Base-by-base conservation (phyloP, 2,329 filamentous ascomycete species). In the Cylindrodendrum hubeiense region DNA sequence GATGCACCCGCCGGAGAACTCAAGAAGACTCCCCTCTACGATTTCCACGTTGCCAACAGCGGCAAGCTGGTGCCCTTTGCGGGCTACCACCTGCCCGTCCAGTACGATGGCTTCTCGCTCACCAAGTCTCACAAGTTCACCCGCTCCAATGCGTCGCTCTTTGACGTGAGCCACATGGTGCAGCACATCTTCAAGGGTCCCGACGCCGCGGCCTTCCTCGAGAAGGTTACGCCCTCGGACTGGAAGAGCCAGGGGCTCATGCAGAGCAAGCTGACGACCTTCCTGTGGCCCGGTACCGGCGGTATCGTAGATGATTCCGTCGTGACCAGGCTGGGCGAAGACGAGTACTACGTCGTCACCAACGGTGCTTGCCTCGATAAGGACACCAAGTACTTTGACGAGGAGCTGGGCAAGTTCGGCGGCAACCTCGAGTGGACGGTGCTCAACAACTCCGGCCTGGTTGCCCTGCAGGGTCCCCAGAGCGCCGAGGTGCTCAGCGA, bases 51-150 rank as follows among this genome's bases (percentile, higher is more conserved):
- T 67, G 86, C 88, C 63, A 85, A 93, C 77, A 93, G 93, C 71
- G 96, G 88, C 71, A 98, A 97, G 83, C 96, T 98, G 89, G 95
- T 98, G 53, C 93, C 94, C n/a, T 99, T 98, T 81, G 95, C 93
- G 68, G 94, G 94, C 71, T 97, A 91, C 83, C 86, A 89, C 73
- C 98, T 99, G 94, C 96, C 96, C 8, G 90, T 99, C 47, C 92
- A 96, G 80, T 99, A 98, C 83, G 81, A 86, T 34, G 88, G 90
- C 70, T 86, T 93, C 70, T 91, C 91, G 72, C 91, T 98, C 68
- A 86, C 89, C 71, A 93, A 94, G 66, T 97, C 94, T 56, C 96
- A 98, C 84, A 87, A 90, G 74, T 98, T 95, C 87, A 98, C 96
- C 17, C 90, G 96, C 59, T 87, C 90, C 73, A 92, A 95, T 80